phyloP scores from a whole-genome alignment of 345 rosid species.

The Physaria fendleri region DNA sequence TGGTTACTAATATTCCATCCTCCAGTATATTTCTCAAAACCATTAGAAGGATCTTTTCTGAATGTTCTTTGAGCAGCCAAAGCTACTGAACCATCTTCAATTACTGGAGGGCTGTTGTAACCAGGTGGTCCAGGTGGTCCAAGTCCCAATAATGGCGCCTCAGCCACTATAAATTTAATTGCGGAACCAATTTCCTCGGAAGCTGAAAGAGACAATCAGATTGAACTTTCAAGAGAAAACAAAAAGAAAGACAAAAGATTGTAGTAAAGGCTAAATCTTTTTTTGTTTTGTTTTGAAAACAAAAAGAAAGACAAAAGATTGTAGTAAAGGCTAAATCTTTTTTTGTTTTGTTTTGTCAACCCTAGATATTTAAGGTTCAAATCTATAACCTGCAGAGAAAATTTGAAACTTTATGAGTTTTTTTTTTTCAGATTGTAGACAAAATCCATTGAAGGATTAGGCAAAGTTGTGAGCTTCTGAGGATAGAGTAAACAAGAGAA shows the following conservation, averaged over 20 bases:
- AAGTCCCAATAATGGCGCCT: conserved; percentile 42
- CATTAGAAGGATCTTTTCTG: conserved; percentile 81
- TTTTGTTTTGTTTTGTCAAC: background rate
- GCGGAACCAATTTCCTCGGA: conserved; percentile 21
- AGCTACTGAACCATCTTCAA: conserved; percentile 35
- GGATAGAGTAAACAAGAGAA: conserved; percentile 15
- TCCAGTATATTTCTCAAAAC: conserved; percentile 61
- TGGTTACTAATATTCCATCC: conserved; percentile 82
- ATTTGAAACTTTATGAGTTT: background rate
- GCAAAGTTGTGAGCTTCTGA: conserved; percentile 2
- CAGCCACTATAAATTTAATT: conserved; percentile 42
- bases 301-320: background rate
- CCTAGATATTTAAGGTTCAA: background rate
- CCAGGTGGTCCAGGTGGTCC: too few relatives aligned
- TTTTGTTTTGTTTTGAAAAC: background rate
- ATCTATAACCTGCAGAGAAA: background rate
- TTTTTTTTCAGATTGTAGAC: background rate
- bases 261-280: conserved; percentile 5
- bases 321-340: conserved; percentile 5
- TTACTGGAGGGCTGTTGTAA: conserved; percentile 27
- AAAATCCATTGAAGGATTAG: background rate
- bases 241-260: background rate
- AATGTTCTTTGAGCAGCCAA: conserved; percentile 73
- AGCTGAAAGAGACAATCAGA: conserved; percentile 15
- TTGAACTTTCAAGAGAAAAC: background rate